Percentiles rank a stretch among this genome's conserved stretches.
These are phyloP conservation scores for thale cress (Arabidopsis thaliana) DNA, from an alignment of 345 rosid species.

Conservation along the genomic window DNA sequence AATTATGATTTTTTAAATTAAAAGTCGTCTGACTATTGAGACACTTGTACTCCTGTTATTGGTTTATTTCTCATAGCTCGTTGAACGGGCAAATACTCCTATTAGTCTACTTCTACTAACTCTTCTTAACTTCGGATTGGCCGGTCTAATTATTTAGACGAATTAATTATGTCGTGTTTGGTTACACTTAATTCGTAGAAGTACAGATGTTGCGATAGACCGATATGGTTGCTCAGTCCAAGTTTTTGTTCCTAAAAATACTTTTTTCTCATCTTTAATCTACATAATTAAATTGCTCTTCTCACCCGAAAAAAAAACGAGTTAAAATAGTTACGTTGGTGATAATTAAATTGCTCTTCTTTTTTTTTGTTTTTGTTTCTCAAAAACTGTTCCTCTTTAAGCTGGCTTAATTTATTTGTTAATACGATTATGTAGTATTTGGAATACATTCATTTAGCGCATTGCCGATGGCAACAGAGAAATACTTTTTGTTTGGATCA, in stretches of 20 bases:
- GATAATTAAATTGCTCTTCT: not conserved
- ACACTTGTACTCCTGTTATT: constrained; percentile 13
- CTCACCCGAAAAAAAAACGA: not conserved
- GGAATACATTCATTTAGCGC: not conserved
- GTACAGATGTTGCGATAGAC: constrained; percentile 2
- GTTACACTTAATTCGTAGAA: not conserved
- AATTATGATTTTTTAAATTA: constrained; percentile 17
- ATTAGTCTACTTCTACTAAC: constrained; percentile 39
- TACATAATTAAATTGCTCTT: not conserved
- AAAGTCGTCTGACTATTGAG: constrained; percentile 35
- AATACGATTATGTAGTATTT: not conserved
- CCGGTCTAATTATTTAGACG: constrained; percentile 28
- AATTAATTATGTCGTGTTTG: constrained; percentile 7
- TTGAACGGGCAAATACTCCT: constrained; percentile 40
- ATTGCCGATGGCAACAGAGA: constrained; percentile 3
- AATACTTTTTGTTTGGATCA: not conserved
- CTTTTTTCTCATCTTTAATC: not conserved
- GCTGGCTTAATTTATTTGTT: not conserved
- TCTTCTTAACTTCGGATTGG: constrained; percentile 27
- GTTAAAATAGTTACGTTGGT: not conserved
- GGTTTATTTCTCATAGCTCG: constrained; percentile 8
- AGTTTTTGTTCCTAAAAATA: not conserved
- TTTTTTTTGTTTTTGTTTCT: not conserved
- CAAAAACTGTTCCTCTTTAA: not conserved
- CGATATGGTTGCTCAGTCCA: constrained; percentile 11